A percentile compares a stretch with the other conserved stretches of the same genome.
Evolutionary conservation across 441 rosid species (phyloP).

Genomic region (Pelargonium fulgidum): DNA sequence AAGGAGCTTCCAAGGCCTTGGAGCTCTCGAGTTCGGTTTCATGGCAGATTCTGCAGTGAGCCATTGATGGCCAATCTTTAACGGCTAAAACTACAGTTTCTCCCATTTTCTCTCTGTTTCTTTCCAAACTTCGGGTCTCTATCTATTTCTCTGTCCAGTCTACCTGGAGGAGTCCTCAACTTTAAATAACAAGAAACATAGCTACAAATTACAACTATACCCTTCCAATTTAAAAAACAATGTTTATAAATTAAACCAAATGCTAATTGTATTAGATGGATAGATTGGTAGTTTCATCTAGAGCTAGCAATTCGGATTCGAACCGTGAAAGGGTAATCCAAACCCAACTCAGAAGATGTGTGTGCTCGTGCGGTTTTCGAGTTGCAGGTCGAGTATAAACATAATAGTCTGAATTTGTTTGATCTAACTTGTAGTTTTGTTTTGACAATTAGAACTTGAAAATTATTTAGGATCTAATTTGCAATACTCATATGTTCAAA

Average conservation of each 20-base stretch:
- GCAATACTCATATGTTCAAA: no score
- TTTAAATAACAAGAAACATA: constrained; percentile 20
- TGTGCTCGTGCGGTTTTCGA: no score
- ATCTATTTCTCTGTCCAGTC: neutral
- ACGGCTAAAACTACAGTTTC: constrained; percentile 41
- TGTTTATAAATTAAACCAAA: neutral
- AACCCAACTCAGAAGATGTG: no score
- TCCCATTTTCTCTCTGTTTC: constrained; percentile 33
- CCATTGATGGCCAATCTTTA: constrained; percentile 31
- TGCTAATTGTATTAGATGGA: no score
- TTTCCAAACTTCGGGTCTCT: constrained; percentile 7
- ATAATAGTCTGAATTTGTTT: no score
- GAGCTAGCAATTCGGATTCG: no score
- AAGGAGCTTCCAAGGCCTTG: constrained; percentile 72
- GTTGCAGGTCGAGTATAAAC: no score
- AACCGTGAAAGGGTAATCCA: no score
- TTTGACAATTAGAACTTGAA: no score
- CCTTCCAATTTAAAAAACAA: constrained; percentile 19
- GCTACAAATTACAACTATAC: constrained; percentile 26
- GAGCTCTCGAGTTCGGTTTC: constrained; percentile 70
- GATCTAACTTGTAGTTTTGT: no score
- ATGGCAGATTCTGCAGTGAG: constrained; percentile 79
- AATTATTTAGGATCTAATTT: no score
- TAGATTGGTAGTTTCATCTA: no score
- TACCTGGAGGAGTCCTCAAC: neutral